These are phyloP conservation scores for Canna indica DNA, from an alignment of 176 grass and related monocot genomes.

Conservation along the genomic window DNA sequence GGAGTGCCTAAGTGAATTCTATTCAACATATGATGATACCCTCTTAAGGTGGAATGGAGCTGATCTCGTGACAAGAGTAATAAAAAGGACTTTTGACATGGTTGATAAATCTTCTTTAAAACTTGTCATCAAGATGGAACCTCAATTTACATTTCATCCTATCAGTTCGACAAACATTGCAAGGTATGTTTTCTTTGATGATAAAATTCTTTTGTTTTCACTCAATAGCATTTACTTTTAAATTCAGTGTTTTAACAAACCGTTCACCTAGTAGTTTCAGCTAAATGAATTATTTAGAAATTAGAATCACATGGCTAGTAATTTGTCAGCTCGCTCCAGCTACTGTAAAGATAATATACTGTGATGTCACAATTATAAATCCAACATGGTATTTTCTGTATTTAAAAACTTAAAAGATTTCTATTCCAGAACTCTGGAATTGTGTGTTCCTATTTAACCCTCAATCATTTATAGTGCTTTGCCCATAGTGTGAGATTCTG, in stretches of 20 bases:
- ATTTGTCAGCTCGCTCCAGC: too few relatives aligned
- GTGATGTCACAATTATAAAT: background rate
- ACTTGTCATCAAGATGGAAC: constrained; percentile 49
- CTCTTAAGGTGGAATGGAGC: constrained; percentile 73
- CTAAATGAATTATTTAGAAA: too few relatives aligned
- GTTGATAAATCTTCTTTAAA: constrained; percentile 27
- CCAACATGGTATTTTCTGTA: background rate
- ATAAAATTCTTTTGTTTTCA: too few relatives aligned
- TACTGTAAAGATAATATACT: background rate
- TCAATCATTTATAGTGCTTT: too few relatives aligned
- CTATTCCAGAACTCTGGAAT: too few relatives aligned
- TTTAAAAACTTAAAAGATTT: too few relatives aligned
- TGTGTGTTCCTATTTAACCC: too few relatives aligned
- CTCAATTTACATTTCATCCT: constrained; percentile 56
- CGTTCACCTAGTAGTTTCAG: too few relatives aligned
- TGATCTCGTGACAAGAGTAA: constrained; percentile 82
- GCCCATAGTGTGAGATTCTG: too few relatives aligned
- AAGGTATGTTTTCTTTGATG: constrained; percentile 32
- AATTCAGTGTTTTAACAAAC: too few relatives aligned
- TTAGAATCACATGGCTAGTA: too few relatives aligned
- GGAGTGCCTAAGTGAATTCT: constrained; percentile 82
- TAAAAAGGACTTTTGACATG: constrained; percentile 40
- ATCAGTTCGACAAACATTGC: constrained; percentile 62
- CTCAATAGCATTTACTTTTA: too few relatives aligned
- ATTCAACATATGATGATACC: constrained; percentile 87